Base-by-base conservation (phyloP, 495 filamentous ascomycete species). In the Lasiosphaeria ovina region DNA sequence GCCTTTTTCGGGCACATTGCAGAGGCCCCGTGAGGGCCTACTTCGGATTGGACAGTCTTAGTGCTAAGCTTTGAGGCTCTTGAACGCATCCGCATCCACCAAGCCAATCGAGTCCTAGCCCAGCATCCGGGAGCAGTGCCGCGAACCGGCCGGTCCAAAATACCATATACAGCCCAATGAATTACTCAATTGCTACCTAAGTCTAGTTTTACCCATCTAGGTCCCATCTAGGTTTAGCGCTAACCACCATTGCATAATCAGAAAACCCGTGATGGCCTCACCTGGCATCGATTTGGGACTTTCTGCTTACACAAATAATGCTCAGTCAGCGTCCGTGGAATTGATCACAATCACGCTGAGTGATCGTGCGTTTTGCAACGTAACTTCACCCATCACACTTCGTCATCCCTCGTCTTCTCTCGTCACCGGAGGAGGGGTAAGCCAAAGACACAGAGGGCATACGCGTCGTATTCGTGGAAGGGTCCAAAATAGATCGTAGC, bases 1-100 rank as follows among this genome's bases (percentile, higher is more conserved):
- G 38, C 38, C 38, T 42, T 42, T 42, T 42, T 42, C 38, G 38
- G 38, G 3, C 38, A 14, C 38, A 42, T 42, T 42, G 38, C 38
- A 42, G 38, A 42, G 38, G 38, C 8, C 38, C 38, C 38, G 38
- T 42, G 38, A 42, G 3, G 38, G 14, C 38, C 38, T 42, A 1
- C 38, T 42, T 42, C 38, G 1, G 38, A 42, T 42, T 42, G 38
- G 38, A 42, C 38, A 42, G 38, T 42, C 38, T 42, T 14, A 42
- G 38, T 42, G 38, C 38, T 42, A 42, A 42, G 38, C 38, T 42
- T 42, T 42, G 38, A 42, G 38, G 38, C 38, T 42, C 38, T 42
- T 42, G 14, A 42, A 42, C 38, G 38, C 38, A 42, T 42, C 38
- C 38, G 38, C 38, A 42, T 42, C 38, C 38, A 42, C 38, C 38